Evolutionary conservation across 2,329 filamentous ascomycete species (phyloP).

Genomic region (Colletotrichum zoysiae): DNA sequence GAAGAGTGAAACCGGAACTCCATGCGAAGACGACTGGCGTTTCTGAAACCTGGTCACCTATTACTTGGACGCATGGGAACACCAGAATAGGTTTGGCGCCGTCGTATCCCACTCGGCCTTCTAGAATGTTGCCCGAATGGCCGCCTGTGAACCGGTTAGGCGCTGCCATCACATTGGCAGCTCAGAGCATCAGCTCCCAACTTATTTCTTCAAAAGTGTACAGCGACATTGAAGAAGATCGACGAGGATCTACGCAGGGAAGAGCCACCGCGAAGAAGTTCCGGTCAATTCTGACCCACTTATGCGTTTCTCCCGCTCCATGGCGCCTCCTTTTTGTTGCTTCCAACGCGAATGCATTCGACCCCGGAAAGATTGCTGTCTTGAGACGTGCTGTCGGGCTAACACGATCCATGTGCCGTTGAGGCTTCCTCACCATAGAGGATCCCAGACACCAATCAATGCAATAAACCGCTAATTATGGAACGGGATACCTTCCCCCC

Average conservation of each 20-base stretch:
- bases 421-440: not conserved
- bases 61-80: constrained; percentile 19
- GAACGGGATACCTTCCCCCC: too few relatives aligned
- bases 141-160: not conserved
- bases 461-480: not conserved
- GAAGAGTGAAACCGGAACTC: constrained; percentile 40
- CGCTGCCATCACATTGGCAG: not conserved
- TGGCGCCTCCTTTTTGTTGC: not conserved
- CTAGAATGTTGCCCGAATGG: constrained; percentile 26
- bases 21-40: constrained; percentile 37
- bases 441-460: not conserved
- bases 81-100: constrained; percentile 21
- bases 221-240: not conserved
- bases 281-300: not conserved
- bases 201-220: not conserved
- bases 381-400: not conserved
- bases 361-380: too few relatives aligned
- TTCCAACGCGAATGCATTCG: not conserved
- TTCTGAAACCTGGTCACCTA: constrained; percentile 35
- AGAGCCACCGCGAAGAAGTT: not conserved
- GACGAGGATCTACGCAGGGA: not conserved
- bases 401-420: not conserved
- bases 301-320: not conserved
- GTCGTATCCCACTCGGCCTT: constrained; percentile 7
- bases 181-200: not conserved